Evolutionary conservation across 2,329 filamentous ascomycete genomes (phyloP), one percentile per base, ranked within the genome.

Genomic region (Cladosporium colombiae): DNA sequence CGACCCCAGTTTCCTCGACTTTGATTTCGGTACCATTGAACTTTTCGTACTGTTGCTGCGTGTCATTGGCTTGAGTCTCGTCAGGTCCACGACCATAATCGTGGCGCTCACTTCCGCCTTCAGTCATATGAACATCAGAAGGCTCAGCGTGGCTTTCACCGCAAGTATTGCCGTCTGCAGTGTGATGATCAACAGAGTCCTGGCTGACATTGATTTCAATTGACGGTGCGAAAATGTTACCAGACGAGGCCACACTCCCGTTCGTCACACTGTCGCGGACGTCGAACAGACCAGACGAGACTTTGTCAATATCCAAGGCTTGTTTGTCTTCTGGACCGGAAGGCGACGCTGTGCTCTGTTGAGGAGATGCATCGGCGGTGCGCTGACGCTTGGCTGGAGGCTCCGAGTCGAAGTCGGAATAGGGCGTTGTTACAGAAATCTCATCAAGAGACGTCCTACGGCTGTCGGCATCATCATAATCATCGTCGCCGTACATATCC

Each of bases 311-410:
- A 46, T 29, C 29, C 13, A 44, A 23, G 18, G 50, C 40, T 13
- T 21, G 40, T 10, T 53, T 27, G 23, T 55, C 33, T 16, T 63
- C 60, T 21, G 6, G 14, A 14, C 21, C 50, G 18, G 40, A 23
- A 29, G 55, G 21, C 23, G 50, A 63, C 11, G 25, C 8, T 29
- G 23, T 46, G 35, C 31, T 63, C 33, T 56, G 60, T n/a, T 63
- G 31, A 27, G 60, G 60, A 6, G 60, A 63, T 13, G 50, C 49
- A 44, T 63, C 60, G 25, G 50, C 60, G 46, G 60, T 63, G 23
- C 60, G 60, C 49, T 63, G 60, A 25, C 60, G 60, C 60, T 63
- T 63, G 4, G 49, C 50, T 55, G 60, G 60, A 63, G 60, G 60
- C 33, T 63, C 60, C 21, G 60, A 63, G 60, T 55, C 60, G 18